A percentile compares a stretch with the other conserved stretches of the same genome.
Conservation (phyloP, 2,329 filamentous ascomycete species). For the Leptographium lundbergii region DNA sequence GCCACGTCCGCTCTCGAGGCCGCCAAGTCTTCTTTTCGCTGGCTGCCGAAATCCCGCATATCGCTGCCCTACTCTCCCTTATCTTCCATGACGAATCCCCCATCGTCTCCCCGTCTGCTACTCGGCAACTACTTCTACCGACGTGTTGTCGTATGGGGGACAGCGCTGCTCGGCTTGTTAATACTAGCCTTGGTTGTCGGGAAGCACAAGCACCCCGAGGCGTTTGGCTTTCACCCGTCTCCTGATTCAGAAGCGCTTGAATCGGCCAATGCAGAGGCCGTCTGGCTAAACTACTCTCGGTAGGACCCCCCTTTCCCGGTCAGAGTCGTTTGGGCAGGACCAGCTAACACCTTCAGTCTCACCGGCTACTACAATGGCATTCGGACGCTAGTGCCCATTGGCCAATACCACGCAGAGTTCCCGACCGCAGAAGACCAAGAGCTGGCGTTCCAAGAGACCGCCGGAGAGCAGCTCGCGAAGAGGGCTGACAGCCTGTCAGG, state of each 20-base stretch:
- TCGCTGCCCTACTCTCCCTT: constrained; percentile 6
- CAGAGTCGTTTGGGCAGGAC: no score
- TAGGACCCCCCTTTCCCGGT: constrained; percentile 12
- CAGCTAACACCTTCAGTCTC: constrained; percentile 39
- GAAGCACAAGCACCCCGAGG: constrained; percentile 10
- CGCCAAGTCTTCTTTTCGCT: constrained; percentile 9
- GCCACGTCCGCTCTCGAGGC: constrained; percentile 10
- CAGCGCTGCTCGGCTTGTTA: constrained; percentile 18
- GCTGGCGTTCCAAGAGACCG: neutral
- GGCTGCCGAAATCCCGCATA: constrained; percentile 6
- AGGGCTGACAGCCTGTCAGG: neutral
- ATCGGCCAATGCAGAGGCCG: constrained; percentile 14
- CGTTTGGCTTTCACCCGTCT: constrained; percentile 14
- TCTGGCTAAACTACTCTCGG: constrained; percentile 29
- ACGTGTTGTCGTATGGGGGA: constrained; percentile 36
- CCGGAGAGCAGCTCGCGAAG: constrained; percentile 1
- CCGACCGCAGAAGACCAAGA: constrained; percentile 30
- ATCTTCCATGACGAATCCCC: neutral
- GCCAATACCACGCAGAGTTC: constrained; percentile 61
- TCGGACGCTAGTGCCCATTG: constrained; percentile 50
- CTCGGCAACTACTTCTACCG: constrained; percentile 41
- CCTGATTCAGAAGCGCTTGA: constrained; percentile 11
- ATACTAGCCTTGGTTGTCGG: constrained; percentile 14
- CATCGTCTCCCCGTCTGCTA: constrained; percentile 15
- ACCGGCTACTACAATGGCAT: constrained; percentile 72